Conservation (phyloP, 208 protist genomes). For the Crithidia sp. region DNA sequence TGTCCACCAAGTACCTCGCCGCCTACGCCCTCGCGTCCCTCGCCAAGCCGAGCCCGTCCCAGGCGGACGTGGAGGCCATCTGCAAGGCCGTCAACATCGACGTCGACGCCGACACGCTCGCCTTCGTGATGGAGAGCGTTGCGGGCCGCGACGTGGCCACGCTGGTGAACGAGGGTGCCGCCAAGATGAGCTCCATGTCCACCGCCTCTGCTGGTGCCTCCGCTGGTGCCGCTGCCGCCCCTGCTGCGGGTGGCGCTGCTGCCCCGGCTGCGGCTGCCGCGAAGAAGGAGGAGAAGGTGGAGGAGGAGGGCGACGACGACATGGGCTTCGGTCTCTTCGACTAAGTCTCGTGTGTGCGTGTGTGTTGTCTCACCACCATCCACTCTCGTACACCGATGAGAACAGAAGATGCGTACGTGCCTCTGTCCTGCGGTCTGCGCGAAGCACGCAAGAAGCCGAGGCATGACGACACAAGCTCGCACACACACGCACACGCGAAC, state of each 20-base stretch:
- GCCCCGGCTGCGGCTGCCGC: slow-evolving; percentile 42
- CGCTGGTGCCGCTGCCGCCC: slow-evolving; percentile 42
- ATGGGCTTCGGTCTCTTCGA: slow-evolving; percentile 93
- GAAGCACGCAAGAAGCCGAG: too few relatives aligned
- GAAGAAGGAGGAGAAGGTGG: slow-evolving; percentile 62
- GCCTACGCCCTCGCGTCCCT: slow-evolving; percentile 92
- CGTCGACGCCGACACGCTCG: slow-evolving; percentile 79
- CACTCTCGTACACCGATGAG: not conserved
- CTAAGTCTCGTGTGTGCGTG: slow-evolving; percentile 33
- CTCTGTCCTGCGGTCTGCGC: too few relatives aligned
- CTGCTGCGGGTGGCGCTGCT: slow-evolving; percentile 30
- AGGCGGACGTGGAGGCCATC: slow-evolving; percentile 85
- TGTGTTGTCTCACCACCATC: not conserved
- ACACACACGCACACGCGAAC: too few relatives aligned
- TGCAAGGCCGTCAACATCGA: slow-evolving; percentile 78
- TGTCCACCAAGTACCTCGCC: slow-evolving; percentile 93
- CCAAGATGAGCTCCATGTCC: slow-evolving; percentile 79
- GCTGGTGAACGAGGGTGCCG: slow-evolving; percentile 77
- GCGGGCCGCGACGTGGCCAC: slow-evolving; percentile 73
- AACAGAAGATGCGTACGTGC: not conserved
- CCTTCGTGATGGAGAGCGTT: slow-evolving; percentile 82
- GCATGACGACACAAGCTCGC: too few relatives aligned
- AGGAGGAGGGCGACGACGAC: slow-evolving; percentile 91
- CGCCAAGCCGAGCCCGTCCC: slow-evolving; percentile 68
- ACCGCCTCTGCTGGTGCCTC: slow-evolving; percentile 45